These are phyloP conservation scores for Tritrichomonas foetus DNA, from an alignment of 208 protist species.

Conservation along the genomic window DNA sequence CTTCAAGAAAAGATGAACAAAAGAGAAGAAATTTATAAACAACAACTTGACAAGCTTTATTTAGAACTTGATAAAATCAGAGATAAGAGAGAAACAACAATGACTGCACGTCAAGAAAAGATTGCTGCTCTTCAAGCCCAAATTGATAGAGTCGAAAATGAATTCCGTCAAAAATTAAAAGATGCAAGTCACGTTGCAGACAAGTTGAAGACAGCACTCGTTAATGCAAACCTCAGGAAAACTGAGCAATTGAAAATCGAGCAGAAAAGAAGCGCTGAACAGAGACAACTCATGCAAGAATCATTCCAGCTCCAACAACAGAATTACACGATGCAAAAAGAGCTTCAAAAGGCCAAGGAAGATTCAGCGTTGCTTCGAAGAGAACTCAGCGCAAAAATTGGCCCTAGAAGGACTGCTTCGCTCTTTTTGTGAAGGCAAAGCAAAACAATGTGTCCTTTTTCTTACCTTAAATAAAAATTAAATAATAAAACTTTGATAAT, in stretches of 20 bases:
- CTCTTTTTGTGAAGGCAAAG: neutral
- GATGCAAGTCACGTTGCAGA: neutral
- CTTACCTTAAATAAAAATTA: too few species aligned
- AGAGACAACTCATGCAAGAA: neutral
- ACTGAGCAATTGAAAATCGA: neutral
- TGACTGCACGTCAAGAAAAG: neutral
- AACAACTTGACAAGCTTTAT: neutral
- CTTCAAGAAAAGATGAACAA: neutral
- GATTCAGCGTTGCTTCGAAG: neutral
- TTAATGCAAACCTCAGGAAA: conserved; percentile 11
- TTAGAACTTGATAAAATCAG: neutral
- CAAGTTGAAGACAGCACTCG: neutral
- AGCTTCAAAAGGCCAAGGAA: neutral
- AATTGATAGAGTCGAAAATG: neutral
- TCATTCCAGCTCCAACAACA: neutral
- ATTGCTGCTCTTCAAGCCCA: neutral
- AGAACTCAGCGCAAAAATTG: neutral
- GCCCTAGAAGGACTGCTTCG: neutral
- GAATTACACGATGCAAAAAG: neutral
- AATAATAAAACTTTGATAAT: too few species aligned
- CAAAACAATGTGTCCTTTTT: too few species aligned
- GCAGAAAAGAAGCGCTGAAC: neutral
- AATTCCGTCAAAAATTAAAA: neutral
- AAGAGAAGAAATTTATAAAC: neutral
- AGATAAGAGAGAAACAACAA: too few species aligned